Percentiles rank a stretch among this genome's conserved stretches.
Conservation (phyloP, 768 basidiomycete genomes). For the Leucogyrophana mollusca region DNA sequence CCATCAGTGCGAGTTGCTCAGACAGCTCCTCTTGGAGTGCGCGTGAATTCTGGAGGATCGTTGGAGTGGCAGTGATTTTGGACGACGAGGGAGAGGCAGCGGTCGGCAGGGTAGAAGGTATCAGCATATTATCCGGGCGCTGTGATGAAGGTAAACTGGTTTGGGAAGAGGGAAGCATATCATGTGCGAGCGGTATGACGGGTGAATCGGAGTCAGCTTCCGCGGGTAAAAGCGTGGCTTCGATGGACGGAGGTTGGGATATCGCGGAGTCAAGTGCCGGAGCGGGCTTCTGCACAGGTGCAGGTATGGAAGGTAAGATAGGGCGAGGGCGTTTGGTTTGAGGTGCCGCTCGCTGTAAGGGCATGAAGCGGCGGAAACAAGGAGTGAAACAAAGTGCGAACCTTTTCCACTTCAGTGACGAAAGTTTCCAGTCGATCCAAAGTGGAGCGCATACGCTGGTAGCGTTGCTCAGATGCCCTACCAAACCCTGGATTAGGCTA, state of each 20-base stretch:
- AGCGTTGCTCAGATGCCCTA: conserved; percentile 43
- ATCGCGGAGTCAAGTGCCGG: neutral
- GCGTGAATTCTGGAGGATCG: conserved; percentile 53
- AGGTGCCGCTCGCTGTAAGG: conserved; percentile 41
- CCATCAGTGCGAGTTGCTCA: conserved; percentile 79
- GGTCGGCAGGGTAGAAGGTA: conserved; percentile 19
- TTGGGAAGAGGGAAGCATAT: conserved; percentile 42
- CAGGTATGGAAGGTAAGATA: conserved; percentile 54
- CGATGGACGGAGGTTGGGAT: conserved; percentile 10
- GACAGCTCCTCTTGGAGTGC: conserved; percentile 74
- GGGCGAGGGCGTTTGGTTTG: conserved; percentile 39
- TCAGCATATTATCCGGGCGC: conserved; percentile 4
- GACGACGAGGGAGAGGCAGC: conserved; percentile 32
- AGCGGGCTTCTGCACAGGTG: conserved; percentile 29
- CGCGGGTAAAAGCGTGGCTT: conserved; percentile 23
- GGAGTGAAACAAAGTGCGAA: conserved; percentile 17
- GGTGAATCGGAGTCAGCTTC: conserved; percentile 19
- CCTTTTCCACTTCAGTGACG: conserved; percentile 53
- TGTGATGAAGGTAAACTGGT: conserved; percentile 14
- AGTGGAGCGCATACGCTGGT: conserved; percentile 45
- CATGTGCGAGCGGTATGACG: conserved; percentile 24
- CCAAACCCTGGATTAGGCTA: conserved; percentile 3
- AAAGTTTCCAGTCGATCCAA: conserved; percentile 56
- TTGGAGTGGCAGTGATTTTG: conserved; percentile 32
- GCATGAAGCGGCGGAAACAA: neutral